Conservation (phyloP, 179 eudicot species). For the Beta macrorhiza region DNA sequence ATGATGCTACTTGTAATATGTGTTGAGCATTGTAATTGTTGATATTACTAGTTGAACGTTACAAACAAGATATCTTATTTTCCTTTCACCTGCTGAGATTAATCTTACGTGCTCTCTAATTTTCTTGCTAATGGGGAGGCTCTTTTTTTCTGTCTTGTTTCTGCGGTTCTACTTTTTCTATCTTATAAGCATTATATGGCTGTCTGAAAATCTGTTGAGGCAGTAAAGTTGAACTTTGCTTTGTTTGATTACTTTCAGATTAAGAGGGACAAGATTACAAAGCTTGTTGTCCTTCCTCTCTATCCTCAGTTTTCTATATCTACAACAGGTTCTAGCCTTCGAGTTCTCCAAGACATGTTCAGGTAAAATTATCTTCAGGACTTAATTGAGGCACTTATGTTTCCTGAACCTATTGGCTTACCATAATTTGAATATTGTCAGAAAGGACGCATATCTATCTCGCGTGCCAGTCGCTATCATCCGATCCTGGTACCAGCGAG, state of each 20-base stretch:
- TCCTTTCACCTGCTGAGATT: not conserved
- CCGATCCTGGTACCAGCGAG: slow-evolving; percentile 93
- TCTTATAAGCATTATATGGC: not conserved
- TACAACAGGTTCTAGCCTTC: slow-evolving; percentile 89
- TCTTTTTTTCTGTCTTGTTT: not conserved
- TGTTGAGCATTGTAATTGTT: not conserved
- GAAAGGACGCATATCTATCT: slow-evolving; percentile 73
- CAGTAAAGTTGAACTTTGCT: slow-evolving; percentile 1
- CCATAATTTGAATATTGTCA: slow-evolving; percentile 29
- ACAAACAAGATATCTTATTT: not conserved
- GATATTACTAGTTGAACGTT: too few relatives aligned
- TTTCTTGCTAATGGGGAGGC: not conserved
- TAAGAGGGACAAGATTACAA: slow-evolving; percentile 74
- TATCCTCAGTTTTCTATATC: slow-evolving; percentile 94
- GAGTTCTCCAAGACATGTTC: slow-evolving; percentile 72
- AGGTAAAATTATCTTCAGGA: slow-evolving; percentile 39
- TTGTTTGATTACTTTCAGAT: slow-evolving; percentile 42
- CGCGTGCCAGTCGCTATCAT: slow-evolving; percentile 83
- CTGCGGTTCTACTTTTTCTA: too few relatives aligned
- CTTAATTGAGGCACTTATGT: not conserved
- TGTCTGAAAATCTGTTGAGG: too few relatives aligned
- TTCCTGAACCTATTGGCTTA: not conserved
- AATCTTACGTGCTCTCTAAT: not conserved
- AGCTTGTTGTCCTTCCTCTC: slow-evolving; percentile 80
- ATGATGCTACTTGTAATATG: not conserved